Conservation (phyloP, 2,329 filamentous ascomycete genomes). For the Fusarium continuum region DNA sequence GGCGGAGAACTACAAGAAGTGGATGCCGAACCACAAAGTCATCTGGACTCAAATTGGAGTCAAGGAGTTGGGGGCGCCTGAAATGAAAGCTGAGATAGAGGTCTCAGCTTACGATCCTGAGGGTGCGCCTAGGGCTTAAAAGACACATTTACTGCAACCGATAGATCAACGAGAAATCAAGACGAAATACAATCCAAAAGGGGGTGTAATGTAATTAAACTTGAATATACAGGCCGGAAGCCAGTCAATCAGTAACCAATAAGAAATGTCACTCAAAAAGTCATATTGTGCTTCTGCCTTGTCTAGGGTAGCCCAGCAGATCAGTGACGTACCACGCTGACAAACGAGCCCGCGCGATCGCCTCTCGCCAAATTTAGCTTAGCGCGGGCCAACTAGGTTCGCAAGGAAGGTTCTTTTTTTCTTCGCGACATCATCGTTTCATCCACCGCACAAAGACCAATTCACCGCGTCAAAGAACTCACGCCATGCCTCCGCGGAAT, state of each 20-base stretch:
- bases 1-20: conserved; percentile 56
- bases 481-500: conserved; percentile 28
- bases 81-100: conserved; percentile 67
- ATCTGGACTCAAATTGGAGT: conserved; percentile 64
- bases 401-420: conserved; percentile 31
- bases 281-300: fast-evolving
- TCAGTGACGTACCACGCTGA: conserved; percentile 9
- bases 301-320: background rate
- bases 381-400: conserved; percentile 12
- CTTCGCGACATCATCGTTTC: conserved; percentile 28
- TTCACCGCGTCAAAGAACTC: background rate
- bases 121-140: background rate
- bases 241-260: too few species aligned
- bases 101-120: conserved; percentile 51
- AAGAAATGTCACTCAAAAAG: background rate
- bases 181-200: background rate
- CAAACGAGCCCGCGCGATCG: background rate
- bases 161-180: background rate
- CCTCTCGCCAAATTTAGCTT: background rate
- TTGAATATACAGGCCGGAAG: too few species aligned
- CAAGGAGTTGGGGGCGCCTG: conserved; percentile 53
- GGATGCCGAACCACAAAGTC: conserved; percentile 60
- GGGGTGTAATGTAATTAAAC: too few species aligned
- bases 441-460: conserved; percentile 5
- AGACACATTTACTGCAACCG: too few species aligned